phyloP scores from a whole-genome alignment of 164 flowering plant species.

The Berberis thunbergii region DNA sequence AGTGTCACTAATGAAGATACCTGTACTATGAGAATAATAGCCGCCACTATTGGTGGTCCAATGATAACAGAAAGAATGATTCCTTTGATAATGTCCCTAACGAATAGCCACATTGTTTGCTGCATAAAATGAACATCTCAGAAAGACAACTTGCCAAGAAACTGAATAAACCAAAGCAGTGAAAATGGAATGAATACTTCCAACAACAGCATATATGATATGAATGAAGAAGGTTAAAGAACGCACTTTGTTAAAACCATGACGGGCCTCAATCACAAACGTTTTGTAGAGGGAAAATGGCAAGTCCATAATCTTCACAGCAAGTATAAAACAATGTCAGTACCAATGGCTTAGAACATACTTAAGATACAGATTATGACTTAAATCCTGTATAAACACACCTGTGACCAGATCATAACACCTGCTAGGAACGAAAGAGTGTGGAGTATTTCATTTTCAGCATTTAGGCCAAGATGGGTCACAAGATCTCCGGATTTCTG shows the following conservation, averaged over 20 bases:
- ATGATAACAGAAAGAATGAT: constrained; percentile 43
- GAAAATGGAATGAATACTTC: background rate
- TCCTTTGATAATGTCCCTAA: constrained; percentile 84
- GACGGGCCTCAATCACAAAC: constrained; percentile 81
- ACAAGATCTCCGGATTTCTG: constrained; percentile 75
- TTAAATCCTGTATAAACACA: background rate
- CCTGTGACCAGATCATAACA: constrained; percentile 85
- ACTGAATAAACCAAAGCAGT: background rate
- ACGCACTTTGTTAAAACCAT: constrained; percentile 94
- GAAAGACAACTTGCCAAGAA: background rate
- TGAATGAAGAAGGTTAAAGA: background rate
- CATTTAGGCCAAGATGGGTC: constrained; percentile 44
- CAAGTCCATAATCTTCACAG: constrained; percentile 82
- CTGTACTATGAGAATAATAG: constrained; percentile 88
- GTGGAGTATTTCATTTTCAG: constrained; percentile 79
- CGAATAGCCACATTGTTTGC: constrained; percentile 93
- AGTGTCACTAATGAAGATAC: constrained; percentile 21
- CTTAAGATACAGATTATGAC: background rate
- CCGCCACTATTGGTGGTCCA: constrained; percentile 35
- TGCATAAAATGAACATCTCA: constrained; percentile 20
- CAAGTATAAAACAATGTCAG: constrained; percentile 5
- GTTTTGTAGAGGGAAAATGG: constrained; percentile 96
- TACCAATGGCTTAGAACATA: background rate
- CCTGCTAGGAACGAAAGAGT: constrained; percentile 83
- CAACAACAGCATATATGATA: background rate